Conservation (phyloP, 1,284 basidiomycete species). For the Xerocomus nothofagi region DNA sequence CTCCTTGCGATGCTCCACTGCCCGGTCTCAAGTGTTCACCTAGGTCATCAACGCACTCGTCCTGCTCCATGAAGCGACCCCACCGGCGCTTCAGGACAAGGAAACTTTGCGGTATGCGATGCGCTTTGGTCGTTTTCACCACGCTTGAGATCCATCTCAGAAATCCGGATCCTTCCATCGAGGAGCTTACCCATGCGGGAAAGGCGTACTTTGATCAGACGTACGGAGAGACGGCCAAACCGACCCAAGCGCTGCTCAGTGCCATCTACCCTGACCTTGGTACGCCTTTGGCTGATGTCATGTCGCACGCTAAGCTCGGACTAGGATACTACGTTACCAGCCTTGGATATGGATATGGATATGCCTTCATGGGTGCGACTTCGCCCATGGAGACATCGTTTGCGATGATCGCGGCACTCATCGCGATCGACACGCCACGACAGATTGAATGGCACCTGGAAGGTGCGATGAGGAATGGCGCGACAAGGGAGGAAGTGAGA, state of each 20-base stretch:
- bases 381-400: conserved; percentile 36
- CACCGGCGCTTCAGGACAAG: conserved; percentile 41
- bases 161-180: conserved; percentile 38
- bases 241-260: conserved; percentile 43
- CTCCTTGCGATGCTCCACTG: too few species aligned
- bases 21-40: not conserved
- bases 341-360: conserved; percentile 35
- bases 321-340: conserved; percentile 21
- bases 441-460: conserved; percentile 38
- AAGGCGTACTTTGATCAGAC: conserved; percentile 43
- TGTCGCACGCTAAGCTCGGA: not conserved
- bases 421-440: conserved; percentile 36
- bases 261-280: conserved; percentile 60
- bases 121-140: not conserved
- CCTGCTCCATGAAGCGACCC: conserved; percentile 42
- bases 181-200: conserved; percentile 45
- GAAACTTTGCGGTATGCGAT: conserved; percentile 37
- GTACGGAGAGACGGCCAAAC: conserved; percentile 51
- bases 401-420: conserved; percentile 35
- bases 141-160: conserved; percentile 27
- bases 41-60: conserved; percentile 50
- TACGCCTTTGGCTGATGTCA: conserved; percentile 22
- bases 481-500: conserved; percentile 39
- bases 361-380: conserved; percentile 27
- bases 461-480: conserved; percentile 40